phyloP scores from a whole-genome alignment of 1,284 basidiomycete genomes.

The Boletus sp. region DNA sequence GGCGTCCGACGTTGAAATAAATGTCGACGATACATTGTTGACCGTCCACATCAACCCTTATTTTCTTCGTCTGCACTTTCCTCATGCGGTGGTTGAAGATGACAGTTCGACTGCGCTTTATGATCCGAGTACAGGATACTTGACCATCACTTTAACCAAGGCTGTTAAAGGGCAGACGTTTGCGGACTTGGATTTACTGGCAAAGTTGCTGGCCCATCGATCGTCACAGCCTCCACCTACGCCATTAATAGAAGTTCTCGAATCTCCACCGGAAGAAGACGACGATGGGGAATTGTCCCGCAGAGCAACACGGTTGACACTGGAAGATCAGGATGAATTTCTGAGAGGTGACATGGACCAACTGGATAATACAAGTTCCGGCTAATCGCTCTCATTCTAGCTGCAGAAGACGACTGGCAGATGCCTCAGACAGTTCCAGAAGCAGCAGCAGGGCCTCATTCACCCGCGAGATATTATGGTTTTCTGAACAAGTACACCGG shows the following conservation, averaged over 20 bases:
- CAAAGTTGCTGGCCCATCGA: constrained; percentile 70
- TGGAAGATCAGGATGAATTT: constrained; percentile 55
- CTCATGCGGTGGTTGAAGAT: constrained; percentile 63
- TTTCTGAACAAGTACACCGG: constrained; percentile 71
- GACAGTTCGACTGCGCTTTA: constrained; percentile 69
- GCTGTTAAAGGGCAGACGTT: constrained; percentile 62
- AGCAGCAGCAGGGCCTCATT: constrained; percentile 37
- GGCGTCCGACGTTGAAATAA: constrained; percentile 77
- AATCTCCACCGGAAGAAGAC: constrained; percentile 24
- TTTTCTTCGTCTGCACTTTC: constrained; percentile 74
- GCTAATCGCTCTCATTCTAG: constrained; percentile 38
- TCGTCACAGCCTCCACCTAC: constrained; percentile 35
- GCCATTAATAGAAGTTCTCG: constrained; percentile 66
- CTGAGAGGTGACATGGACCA: constrained; percentile 47
- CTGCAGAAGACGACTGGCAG: constrained; percentile 75
- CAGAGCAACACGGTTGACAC: constrained; percentile 40
- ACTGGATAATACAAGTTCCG: not conserved
- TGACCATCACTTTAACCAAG: constrained; percentile 71
- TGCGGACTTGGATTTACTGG: constrained; percentile 70
- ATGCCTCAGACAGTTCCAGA: constrained; percentile 60
- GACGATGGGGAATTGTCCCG: constrained; percentile 44
- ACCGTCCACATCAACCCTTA: constrained; percentile 79
- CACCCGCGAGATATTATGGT: constrained; percentile 57
- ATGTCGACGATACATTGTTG: constrained; percentile 68
- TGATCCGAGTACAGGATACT: constrained; percentile 67